Evolutionary conservation across 2,329 filamentous ascomycete genomes (phyloP).

Genomic region (Diplodia corticola): DNA sequence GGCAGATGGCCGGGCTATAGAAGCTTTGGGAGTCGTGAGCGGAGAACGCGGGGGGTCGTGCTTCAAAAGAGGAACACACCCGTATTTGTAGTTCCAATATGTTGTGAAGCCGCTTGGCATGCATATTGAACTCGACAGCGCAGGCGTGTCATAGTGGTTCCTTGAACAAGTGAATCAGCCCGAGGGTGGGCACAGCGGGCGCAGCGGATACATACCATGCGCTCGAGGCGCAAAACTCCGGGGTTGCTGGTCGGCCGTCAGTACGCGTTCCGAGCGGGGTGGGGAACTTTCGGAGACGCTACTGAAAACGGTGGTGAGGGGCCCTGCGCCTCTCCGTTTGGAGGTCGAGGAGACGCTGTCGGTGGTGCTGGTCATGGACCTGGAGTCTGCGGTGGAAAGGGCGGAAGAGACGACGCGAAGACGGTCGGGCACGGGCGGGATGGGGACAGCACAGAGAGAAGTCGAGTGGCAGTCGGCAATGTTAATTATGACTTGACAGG

Average conservation of each 20-base stretch:
- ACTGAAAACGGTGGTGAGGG: slow-evolving; percentile 12
- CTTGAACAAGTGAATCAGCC: background rate
- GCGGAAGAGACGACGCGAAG: background rate
- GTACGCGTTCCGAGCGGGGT: background rate
- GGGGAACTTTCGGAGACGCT: background rate
- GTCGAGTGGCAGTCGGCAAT: background rate
- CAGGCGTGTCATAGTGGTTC: background rate
- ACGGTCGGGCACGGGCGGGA: background rate
- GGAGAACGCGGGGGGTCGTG: accelerated
- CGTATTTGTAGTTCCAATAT: slow-evolving; percentile 1
- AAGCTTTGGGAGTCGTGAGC: background rate
- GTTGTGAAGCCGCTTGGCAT: background rate
- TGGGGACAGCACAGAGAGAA: background rate
- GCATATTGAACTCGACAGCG: slow-evolving; percentile 5
- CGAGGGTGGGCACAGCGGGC: background rate
- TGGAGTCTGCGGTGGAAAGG: background rate
- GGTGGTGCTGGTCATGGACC: background rate
- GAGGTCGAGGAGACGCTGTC: background rate
- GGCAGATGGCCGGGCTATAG: slow-evolving; percentile 8
- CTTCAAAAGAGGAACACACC: background rate
- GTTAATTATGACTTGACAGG: background rate
- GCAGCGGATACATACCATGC: background rate
- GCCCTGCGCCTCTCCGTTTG: background rate
- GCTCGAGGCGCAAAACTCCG: background rate
- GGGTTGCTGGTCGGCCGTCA: background rate